phyloP scores from a whole-genome alignment of 2,329 filamentous ascomycete genomes.

The Scorias spongiosa region DNA sequence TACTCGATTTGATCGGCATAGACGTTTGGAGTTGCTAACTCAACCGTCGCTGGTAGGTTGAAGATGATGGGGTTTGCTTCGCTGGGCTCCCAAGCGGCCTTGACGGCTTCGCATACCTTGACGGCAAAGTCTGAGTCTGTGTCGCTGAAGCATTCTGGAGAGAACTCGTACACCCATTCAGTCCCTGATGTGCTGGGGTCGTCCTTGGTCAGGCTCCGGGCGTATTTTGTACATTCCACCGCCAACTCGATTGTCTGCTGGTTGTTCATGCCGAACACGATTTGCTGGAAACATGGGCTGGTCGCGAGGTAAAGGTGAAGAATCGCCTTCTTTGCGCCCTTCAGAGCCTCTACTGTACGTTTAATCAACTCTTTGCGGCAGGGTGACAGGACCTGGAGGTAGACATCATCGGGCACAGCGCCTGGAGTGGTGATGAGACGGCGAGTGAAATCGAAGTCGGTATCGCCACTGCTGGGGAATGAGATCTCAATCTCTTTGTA shows the following conservation, averaged over 20 bases:
- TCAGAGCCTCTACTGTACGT: constrained; percentile 75
- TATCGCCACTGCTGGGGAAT: constrained; percentile 87
- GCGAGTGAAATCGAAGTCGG: constrained; percentile 89
- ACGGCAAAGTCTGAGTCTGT: constrained; percentile 71
- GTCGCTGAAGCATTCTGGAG: constrained; percentile 81
- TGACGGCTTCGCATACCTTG: constrained; percentile 79
- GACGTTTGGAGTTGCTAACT: constrained; percentile 86
- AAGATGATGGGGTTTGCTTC: constrained; percentile 77
- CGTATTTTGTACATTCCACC: constrained; percentile 71
- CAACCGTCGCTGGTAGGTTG: constrained; percentile 88
- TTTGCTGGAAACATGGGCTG: constrained; percentile 82
- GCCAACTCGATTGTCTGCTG: constrained; percentile 70
- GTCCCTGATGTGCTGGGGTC: constrained; percentile 42
- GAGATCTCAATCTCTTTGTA: constrained; percentile 98
- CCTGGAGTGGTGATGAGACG: constrained; percentile 74
- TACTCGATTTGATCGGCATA: constrained; percentile 95
- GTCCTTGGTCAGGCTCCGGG: constrained; percentile 78
- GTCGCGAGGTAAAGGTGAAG: constrained; percentile 94
- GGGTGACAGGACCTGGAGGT: constrained; percentile 79
- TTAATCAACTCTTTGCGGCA: constrained; percentile 84
- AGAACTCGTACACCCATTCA: constrained; percentile 70
- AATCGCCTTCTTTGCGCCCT: constrained; percentile 82
- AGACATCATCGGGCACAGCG: constrained; percentile 74
- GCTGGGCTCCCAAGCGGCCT: constrained; percentile 77
- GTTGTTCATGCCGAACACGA: constrained; percentile 79